These are phyloP conservation scores for Chrysoporthe cubensis DNA, from an alignment of 2,329 filamentous ascomycete species.

Conservation along the genomic window DNA sequence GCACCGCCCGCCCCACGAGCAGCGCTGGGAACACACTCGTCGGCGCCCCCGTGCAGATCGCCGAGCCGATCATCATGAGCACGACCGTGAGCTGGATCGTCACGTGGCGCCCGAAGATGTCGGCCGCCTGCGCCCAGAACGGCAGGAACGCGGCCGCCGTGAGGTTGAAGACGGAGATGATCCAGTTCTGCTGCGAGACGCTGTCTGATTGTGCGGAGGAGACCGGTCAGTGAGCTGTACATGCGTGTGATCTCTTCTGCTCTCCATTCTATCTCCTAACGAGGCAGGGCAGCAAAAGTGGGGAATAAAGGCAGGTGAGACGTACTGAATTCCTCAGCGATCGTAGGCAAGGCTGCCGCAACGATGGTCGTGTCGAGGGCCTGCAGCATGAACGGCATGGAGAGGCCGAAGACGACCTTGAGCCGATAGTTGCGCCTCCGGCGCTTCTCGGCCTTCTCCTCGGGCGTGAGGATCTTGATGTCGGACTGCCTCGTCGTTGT, in stretches of 20 bases:
- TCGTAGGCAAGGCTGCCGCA: constrained; percentile 62
- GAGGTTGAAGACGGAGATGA: constrained; percentile 70
- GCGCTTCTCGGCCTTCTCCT: constrained; percentile 39
- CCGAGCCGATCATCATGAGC: constrained; percentile 62
- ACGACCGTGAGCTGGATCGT: constrained; percentile 61
- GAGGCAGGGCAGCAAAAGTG: no score
- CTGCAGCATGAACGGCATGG: constrained; percentile 64
- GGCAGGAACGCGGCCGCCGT: constrained; percentile 70
- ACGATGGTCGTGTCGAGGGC: constrained; percentile 68
- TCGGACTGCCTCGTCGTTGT: constrained; percentile 3
- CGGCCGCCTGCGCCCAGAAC: constrained; percentile 65
- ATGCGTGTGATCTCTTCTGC: background rate
- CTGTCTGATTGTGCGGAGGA: constrained; percentile 42
- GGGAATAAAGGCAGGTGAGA: no score
- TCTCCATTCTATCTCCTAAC: background rate
- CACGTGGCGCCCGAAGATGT: constrained; percentile 66
- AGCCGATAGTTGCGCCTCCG: constrained; percentile 51
- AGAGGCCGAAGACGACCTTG: constrained; percentile 62
- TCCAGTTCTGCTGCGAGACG: constrained; percentile 67
- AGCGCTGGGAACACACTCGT: constrained; percentile 60
- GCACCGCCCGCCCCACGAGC: constrained; percentile 64
- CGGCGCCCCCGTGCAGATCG: constrained; percentile 63
- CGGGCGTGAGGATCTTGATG: constrained; percentile 25
- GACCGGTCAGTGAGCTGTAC: constrained; percentile 6
- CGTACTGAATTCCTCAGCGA: constrained; percentile 65